Base-by-base conservation (phyloP, 2,329 filamentous ascomycete species). In the Fusarium austroafricanum region DNA sequence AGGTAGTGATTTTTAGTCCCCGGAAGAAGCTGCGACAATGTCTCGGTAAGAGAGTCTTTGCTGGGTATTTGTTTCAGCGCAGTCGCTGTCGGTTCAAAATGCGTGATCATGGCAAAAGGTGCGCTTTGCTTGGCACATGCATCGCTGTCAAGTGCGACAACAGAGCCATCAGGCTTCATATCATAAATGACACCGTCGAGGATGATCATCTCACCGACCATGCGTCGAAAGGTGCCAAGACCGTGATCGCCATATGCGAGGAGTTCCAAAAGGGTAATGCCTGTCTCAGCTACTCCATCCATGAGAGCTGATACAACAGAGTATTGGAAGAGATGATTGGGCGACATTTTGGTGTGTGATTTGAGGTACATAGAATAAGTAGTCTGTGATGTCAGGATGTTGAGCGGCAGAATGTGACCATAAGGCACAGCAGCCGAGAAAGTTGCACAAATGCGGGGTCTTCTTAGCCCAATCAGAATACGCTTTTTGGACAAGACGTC, bases 161-260 rank as follows among this genome's bases (percentile, higher is more conserved):
- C 58, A 2, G 62, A 67, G 1, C 65, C 65, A 18, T 71, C 65
- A 2, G 57, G 39, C 6, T 59, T 71, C 61, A 71, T 69, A 5
- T 69, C 53, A 10, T 67, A 71, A 3, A 69, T 20, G 3, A 29
- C 6, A 2, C 61, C 68, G 28, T 69, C 65, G 0, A 71, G 44
- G 18, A 71, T 69, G 35, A 71, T 68, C 68, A 71, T 71, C 15
- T 71, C 68, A 1, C 68, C 68, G 4, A 51, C 54, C 68, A 71
- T 71, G 12, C 68, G 51, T 21, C 58, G 61, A 53, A 71, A 71
- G 11, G 68, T 71, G n/a, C 68, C 68, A 4, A 71, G 57, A 3
- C 68, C 68, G 5, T 69, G 65, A 10, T 67, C 42, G 9, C 68
- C 68, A 15, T 57, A 49, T 3, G 35, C n/a, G 21, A 68, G 39